Conservation (phyloP, 495 filamentous ascomycete genomes). For the Mytilinidion resinicola region DNA sequence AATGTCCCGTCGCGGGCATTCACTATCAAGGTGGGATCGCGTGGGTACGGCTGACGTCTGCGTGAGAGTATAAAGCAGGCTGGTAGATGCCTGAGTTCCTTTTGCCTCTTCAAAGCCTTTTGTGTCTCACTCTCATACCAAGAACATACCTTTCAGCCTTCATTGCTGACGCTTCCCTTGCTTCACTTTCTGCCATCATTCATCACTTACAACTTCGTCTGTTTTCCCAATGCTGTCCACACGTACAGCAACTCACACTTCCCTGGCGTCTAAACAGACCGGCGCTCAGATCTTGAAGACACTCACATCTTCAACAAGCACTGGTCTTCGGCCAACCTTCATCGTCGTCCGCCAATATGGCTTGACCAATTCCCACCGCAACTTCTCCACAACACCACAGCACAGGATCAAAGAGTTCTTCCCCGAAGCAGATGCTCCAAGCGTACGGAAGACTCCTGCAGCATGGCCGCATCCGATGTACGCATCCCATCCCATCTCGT, state of each 20-base stretch:
- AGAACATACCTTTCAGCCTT: too few species aligned
- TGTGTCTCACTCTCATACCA: too few species aligned
- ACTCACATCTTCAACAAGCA: conserved; percentile 6
- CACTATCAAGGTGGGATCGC: too few species aligned
- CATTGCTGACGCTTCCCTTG: too few species aligned
- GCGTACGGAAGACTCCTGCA: conserved; percentile 40
- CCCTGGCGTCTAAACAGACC: conserved; percentile 27
- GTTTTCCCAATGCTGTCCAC: conserved; percentile 16
- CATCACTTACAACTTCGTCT: neutral
- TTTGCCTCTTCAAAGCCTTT: too few species aligned
- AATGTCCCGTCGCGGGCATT: too few species aligned
- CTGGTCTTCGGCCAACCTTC: conserved; percentile 23
- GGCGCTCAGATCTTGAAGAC: conserved; percentile 29
- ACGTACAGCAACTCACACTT: conserved; percentile 8
- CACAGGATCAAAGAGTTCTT: conserved; percentile 38
- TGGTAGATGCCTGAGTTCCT: too few species aligned
- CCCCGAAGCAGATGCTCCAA: conserved; percentile 30
- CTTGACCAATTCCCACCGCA: conserved; percentile 2
- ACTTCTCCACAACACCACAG: conserved; percentile 26
- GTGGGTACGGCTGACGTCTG: too few species aligned
- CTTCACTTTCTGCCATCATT: too few species aligned
- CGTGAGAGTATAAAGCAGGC: too few species aligned
- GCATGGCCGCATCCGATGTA: conserved; percentile 66
- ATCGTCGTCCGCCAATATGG: conserved; percentile 22
- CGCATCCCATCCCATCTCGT: conserved; percentile 22